Conservation (phyloP, 495 filamentous ascomycete genomes). For the Penicillium odoratum region DNA sequence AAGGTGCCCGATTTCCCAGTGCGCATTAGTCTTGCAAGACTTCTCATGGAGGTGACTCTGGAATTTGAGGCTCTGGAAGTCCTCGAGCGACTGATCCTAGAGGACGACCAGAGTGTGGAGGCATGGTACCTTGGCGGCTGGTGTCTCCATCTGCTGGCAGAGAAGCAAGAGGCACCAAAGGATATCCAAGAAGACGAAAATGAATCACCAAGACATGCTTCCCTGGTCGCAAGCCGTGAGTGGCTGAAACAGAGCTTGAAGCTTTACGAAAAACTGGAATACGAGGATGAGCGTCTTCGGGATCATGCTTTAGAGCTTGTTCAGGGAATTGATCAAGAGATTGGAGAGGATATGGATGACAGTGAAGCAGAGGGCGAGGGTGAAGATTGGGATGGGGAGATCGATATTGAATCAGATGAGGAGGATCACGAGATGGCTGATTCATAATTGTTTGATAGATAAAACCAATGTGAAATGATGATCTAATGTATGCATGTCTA, state of each 20-base stretch:
- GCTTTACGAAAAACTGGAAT: conserved; percentile 47
- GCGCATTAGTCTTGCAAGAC: conserved; percentile 75
- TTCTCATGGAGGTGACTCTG: conserved; percentile 89
- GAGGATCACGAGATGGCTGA: conserved; percentile 51
- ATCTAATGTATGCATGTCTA: conserved; percentile 6
- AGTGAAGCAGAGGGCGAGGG: conserved; percentile 49
- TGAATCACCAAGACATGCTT: conserved; percentile 40
- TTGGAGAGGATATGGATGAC: conserved; percentile 55
- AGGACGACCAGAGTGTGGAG: conserved; percentile 93
- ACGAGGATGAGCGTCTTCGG: conserved; percentile 54
- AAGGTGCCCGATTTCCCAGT: conserved; percentile 79
- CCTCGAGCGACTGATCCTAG: conserved; percentile 74
- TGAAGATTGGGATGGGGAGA: conserved; percentile 43
- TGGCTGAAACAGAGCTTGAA: conserved; percentile 54
- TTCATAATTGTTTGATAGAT: conserved; percentile 30
- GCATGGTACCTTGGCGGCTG: conserved; percentile 97
- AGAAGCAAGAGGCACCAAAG: conserved; percentile 57
- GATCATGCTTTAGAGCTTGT: conserved; percentile 59
- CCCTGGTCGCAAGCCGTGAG: conserved; percentile 48
- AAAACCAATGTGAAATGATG: conserved; percentile 17
- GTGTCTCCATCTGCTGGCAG: conserved; percentile 75
- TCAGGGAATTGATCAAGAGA: conserved; percentile 53
- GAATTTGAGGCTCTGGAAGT: conserved; percentile 82
- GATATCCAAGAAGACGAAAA: conserved; percentile 29
- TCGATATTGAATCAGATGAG: conserved; percentile 45